Base-by-base conservation (phyloP, 257 asterid species). In the Rhazya stricta region DNA sequence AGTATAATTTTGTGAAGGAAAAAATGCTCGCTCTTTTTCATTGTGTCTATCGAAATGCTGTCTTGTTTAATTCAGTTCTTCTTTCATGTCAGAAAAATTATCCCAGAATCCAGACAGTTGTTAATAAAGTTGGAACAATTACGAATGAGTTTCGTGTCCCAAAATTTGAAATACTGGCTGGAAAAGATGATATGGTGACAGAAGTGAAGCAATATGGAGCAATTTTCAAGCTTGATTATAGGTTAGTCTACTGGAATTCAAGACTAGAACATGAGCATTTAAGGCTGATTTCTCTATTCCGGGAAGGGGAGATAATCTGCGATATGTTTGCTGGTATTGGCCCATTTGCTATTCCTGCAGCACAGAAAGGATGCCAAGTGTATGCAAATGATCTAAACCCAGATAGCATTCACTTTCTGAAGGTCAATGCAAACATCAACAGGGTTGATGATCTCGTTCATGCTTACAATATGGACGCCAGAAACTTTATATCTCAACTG, bases 321-420 rank as follows among this genome's bases (percentile, higher is more conserved):
- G 98, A 94, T 77, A 91, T 94, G 97, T 94, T 94, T 91, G 84
- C 98, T 12, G 98, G 97, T 72, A 88, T 91, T 78, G 98, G 98
- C 76, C 98, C 98, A 41, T 94, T 94, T 77, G 93, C 88, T 76
- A 89, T 94, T 84, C 97, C 99, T 57, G 99, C 99, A 23, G 96
- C 98, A 65, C 97, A 89, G 76, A 94, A 88, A 81, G 99, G 97
- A 72, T 94, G 99, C 82, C 78, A 78, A 29, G 99, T 94, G 36
- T 90, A 83, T 76, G 99, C 99, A 54, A 94, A 94, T 69, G 99
- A 94, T 84, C 79, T 94, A 80, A 94, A 94, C 72, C 99, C 99
- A 36, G 97, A 90, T 73, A 94, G 99, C 72, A 60, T 87, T 71
- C 90, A 54, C 53, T 94, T 83, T 84, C 86, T 92, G 87, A 90